Percentiles rank a stretch among this genome's conserved stretches.
Evolutionary conservation across 139 green algal genomes (phyloP).

Genomic region (Nannochloris sp.): DNA sequence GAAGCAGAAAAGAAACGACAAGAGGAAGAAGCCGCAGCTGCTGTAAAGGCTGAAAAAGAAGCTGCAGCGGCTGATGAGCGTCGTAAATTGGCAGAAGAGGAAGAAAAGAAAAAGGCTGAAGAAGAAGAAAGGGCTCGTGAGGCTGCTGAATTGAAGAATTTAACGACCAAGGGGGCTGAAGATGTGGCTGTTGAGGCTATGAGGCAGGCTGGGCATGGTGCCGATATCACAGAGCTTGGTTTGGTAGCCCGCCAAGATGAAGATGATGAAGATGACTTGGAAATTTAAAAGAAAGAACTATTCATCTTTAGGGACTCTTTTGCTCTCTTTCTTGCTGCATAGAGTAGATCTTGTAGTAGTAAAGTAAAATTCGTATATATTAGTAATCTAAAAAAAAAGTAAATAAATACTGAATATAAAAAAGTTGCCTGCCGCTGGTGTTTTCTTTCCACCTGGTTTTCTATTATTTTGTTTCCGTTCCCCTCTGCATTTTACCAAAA

Average conservation of each 20-base stretch:
- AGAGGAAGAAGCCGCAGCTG: neutral
- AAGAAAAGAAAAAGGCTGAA: constrained; percentile 1
- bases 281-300: neutral
- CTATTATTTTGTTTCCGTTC: too few relatives aligned
- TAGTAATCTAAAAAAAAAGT: too few relatives aligned
- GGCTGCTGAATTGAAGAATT: neutral
- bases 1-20: neutral
- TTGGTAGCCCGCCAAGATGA: neutral
- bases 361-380: too few relatives aligned
- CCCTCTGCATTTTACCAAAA: too few relatives aligned
- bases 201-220: constrained; percentile 1
- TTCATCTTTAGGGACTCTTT: too few relatives aligned
- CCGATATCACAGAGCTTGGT: neutral
- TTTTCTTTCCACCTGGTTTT: too few relatives aligned
- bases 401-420: too few relatives aligned
- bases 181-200: neutral
- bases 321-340: too few relatives aligned
- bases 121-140: neutral
- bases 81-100: neutral
- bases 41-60: neutral
- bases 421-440: too few relatives aligned
- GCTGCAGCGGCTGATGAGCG: neutral
- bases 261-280: neutral
- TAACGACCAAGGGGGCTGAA: constrained; percentile 1
- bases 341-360: too few relatives aligned